Evolutionary conservation across 768 basidiomycete species (phyloP).

Genomic region (Collybiopsis confluens): DNA sequence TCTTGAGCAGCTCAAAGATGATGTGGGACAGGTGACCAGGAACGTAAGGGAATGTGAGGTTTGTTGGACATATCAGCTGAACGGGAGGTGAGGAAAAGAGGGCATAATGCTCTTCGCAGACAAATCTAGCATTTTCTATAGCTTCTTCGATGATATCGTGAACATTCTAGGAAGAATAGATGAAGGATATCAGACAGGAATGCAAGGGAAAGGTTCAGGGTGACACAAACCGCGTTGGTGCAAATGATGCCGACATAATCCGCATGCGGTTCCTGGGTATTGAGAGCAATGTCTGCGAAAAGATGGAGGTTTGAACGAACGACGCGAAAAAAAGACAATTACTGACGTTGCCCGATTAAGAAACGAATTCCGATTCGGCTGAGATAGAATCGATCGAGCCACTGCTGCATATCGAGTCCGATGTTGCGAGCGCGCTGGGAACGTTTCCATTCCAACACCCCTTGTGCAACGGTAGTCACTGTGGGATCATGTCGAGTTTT

Average conservation of each 20-base stretch:
- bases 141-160: slow-evolving; percentile 98
- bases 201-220: background rate
- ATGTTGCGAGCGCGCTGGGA: slow-evolving; percentile 64
- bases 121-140: slow-evolving; percentile 81
- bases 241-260: slow-evolving; percentile 98
- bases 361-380: slow-evolving; percentile 94
- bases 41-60: slow-evolving; percentile 90
- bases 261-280: slow-evolving; percentile 82
- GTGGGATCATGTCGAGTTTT: slow-evolving; percentile 96
- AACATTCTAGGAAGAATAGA: slow-evolving; percentile 56
- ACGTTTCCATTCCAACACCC: slow-evolving; percentile 94
- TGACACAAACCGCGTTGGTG: slow-evolving; percentile 69
- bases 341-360: slow-evolving; percentile 90
- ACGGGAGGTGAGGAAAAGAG: slow-evolving; percentile 97
- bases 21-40: slow-evolving; percentile 97
- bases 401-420: slow-evolving; percentile 86
- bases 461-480: slow-evolving; percentile 94
- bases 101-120: slow-evolving; percentile 30
- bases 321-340: background rate
- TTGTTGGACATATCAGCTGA: slow-evolving; percentile 87
- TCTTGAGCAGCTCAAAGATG: slow-evolving; percentile 94
- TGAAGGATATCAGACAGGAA: background rate
- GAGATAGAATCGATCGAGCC: slow-evolving; percentile 97
- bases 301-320: background rate
- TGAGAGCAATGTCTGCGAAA: slow-evolving; percentile 83